phyloP scores from a whole-genome alignment of 2,329 filamentous ascomycete species.

The Colletotrichum chrysophilum region DNA sequence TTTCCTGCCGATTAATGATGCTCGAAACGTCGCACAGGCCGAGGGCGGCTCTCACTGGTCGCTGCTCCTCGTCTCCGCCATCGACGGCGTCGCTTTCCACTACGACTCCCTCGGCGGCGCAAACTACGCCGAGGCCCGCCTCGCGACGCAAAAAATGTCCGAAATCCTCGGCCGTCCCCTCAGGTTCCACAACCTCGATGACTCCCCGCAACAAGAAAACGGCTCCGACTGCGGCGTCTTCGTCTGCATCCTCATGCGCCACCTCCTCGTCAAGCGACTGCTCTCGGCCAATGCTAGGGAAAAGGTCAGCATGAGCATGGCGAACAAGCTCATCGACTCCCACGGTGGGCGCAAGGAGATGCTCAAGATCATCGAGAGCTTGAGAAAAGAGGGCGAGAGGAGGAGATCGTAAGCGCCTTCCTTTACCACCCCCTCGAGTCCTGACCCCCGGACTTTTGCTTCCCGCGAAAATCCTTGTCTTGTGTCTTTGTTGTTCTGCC shows the following conservation, averaged over 20 bases:
- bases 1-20: constrained; percentile 95
- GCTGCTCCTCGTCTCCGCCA: constrained; percentile 83
- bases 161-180: constrained; percentile 70
- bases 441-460: not conserved
- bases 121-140: constrained; percentile 76
- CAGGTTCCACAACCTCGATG: constrained; percentile 80
- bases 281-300: constrained; percentile 79
- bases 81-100: constrained; percentile 93
- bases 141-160: constrained; percentile 72
- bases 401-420: constrained; percentile 72
- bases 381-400: constrained; percentile 86
- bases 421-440: not conserved
- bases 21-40: constrained; percentile 73
- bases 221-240: constrained; percentile 94
- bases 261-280: constrained; percentile 85
- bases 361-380: constrained; percentile 83
- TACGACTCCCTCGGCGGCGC: constrained; percentile 85
- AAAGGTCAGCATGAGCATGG: constrained; percentile 95
- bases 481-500: not conserved
- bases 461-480: not conserved
- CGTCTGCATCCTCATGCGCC: constrained; percentile 93
- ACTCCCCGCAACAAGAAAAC: constrained; percentile 91
- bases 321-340: constrained; percentile 83
- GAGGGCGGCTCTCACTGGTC: constrained; percentile 97
- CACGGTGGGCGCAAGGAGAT: constrained; percentile 86